phyloP scores from a whole-genome alignment of 768 basidiomycete species.

The Lactarius indigo region DNA sequence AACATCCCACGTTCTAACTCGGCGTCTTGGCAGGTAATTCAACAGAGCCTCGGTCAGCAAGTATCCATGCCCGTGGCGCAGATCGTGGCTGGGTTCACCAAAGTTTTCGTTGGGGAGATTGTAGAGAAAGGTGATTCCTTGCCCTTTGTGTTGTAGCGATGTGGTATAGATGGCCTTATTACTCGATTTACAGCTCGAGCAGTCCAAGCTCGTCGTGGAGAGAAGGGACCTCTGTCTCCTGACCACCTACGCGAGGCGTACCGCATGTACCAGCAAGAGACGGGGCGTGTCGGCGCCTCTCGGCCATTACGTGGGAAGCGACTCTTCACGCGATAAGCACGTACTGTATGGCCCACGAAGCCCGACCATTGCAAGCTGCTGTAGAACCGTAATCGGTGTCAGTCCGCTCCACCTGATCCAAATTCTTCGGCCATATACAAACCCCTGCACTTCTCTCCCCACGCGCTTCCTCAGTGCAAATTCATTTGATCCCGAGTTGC shows the following conservation, averaged over 20 bases:
- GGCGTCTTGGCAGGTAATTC: slow-evolving; percentile 59
- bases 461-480: not conserved
- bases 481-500: not conserved
- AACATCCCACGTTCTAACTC: slow-evolving; percentile 5
- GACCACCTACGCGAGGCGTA: slow-evolving; percentile 91
- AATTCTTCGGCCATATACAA: not conserved
- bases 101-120: slow-evolving; percentile 92
- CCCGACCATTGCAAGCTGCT: not conserved
- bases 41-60: slow-evolving; percentile 75
- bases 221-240: slow-evolving; percentile 77
- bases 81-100: slow-evolving; percentile 83
- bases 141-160: not conserved
- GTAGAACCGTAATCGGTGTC: not conserved
- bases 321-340: slow-evolving; percentile 45
- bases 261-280: slow-evolving; percentile 73
- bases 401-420: not conserved
- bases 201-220: slow-evolving; percentile 68
- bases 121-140: slow-evolving; percentile 68
- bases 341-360: not conserved
- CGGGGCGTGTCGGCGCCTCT: slow-evolving; percentile 77
- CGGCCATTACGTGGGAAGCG: slow-evolving; percentile 65
- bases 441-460: not conserved
- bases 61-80: slow-evolving; percentile 86
- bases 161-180: not conserved
- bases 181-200: slow-evolving; percentile 53